A percentile compares a stretch with the other conserved stretches of the same genome.
phyloP scores from a whole-genome alignment of 2,329 filamentous ascomycete genomes.

The Neonectria coccinea region DNA sequence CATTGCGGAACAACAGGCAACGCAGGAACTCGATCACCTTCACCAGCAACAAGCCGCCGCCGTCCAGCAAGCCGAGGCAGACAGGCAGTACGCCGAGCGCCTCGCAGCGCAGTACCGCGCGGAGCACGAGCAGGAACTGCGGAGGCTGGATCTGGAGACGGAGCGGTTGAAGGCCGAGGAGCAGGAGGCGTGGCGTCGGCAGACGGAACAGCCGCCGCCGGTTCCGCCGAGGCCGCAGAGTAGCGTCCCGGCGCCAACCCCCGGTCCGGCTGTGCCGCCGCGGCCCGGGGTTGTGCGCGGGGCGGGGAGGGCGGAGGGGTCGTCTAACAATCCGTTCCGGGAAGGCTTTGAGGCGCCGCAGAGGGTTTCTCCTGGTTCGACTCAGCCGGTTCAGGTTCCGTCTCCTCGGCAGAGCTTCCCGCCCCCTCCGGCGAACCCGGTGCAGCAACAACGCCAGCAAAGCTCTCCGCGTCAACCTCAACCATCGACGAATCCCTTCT shows the following conservation, averaged over 20 bases:
- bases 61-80: constrained; percentile 28
- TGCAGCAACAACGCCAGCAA: neutral
- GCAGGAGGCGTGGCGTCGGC: neutral
- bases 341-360: neutral
- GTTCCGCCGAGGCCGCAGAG: constrained; percentile 9
- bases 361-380: neutral
- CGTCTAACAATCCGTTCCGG: neutral
- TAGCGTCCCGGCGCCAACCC: neutral
- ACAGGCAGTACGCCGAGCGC: constrained; percentile 38
- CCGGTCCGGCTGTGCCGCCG: neutral
- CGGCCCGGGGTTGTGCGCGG: constrained; percentile 4
- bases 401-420: neutral
- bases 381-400: neutral
- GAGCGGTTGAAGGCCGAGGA: constrained; percentile 4
- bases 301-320: neutral
- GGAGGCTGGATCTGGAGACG: constrained; percentile 10
- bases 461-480: neutral
- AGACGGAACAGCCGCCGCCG: constrained; percentile 7
- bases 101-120: constrained; percentile 39
- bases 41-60: constrained; percentile 14
- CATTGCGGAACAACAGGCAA: neutral
- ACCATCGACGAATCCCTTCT: neutral
- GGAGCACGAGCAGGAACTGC: constrained; percentile 29
- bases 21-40: constrained; percentile 8
- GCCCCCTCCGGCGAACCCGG: neutral